phyloP scores from a whole-genome alignment of 805 yeast genomes.

The Debaryomyces tyrocola region DNA sequence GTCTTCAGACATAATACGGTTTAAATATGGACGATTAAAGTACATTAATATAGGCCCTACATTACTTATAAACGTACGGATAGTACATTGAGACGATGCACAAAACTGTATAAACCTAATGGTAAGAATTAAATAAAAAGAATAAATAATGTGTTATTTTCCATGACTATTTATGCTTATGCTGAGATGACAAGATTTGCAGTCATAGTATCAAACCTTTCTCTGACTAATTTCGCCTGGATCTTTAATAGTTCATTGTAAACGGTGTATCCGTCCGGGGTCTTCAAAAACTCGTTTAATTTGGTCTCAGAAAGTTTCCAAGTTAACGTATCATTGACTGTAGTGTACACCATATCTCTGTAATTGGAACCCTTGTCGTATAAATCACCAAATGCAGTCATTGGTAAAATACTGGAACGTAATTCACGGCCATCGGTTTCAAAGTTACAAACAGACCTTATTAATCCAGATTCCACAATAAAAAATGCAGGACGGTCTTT shows the following conservation, averaged over 20 bases:
- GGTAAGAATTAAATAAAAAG: background rate
- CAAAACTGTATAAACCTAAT: background rate
- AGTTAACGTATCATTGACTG: conserved; percentile 61
- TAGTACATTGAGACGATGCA: no score
- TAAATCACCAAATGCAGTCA: conserved; percentile 72
- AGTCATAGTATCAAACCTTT: conserved; percentile 70
- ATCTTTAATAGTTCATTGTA: conserved; percentile 66
- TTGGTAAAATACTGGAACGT: conserved; percentile 56
- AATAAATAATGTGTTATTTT: no score
- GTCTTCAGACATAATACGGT: no score
- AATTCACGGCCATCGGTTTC: conserved; percentile 39
- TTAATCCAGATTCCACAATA: conserved; percentile 49
- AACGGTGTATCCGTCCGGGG: conserved; percentile 47
- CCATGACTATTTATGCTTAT: no score
- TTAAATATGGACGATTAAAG: no score
- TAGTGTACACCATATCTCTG: conserved; percentile 47
- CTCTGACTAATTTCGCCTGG: conserved; percentile 62
- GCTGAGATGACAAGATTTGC: conserved; percentile 73
- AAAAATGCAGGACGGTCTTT: conserved; percentile 53
- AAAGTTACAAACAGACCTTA: conserved; percentile 36
- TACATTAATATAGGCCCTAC: no score
- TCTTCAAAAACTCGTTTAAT: conserved; percentile 45
- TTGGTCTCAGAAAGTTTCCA: conserved; percentile 62
- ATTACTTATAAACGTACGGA: no score
- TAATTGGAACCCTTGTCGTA: conserved; percentile 33